Conservation (phyloP, 805 yeast genomes). For the Pichia cabralensis region DNA sequence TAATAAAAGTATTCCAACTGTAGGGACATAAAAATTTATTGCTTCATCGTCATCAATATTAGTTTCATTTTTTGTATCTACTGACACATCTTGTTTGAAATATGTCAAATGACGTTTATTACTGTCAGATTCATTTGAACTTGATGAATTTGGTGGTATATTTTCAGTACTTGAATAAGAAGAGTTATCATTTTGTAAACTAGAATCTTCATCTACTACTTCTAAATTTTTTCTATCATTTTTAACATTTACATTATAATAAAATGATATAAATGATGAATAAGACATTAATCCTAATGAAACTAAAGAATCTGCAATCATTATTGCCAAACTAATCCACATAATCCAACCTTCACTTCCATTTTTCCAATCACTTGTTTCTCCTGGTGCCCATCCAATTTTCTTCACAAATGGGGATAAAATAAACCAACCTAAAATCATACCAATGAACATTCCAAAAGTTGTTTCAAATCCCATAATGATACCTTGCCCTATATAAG, state of each 20-base stretch:
- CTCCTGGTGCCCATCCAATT: constrained; percentile 82
- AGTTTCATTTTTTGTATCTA: constrained; percentile 27
- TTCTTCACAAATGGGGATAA: constrained; percentile 71
- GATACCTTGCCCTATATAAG: constrained; percentile 94
- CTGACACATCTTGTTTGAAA: constrained; percentile 1
- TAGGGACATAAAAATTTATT: constrained; percentile 4
- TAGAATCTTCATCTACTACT: not conserved
- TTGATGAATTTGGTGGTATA: too few relatives aligned
- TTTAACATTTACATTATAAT: not conserved
- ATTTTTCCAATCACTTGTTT: constrained; percentile 81
- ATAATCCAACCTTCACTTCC: constrained; percentile 98
- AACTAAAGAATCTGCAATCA: constrained; percentile 86
- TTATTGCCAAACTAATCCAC: constrained; percentile 87
- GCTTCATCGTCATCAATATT: constrained; percentile 24
- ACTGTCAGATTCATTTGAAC: not conserved
- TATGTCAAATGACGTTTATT: too few relatives aligned
- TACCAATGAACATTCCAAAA: constrained; percentile 82
- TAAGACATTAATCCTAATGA: constrained; percentile 35
- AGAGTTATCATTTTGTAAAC: not conserved
- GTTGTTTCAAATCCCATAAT: constrained; percentile 95
- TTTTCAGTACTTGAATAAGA: constrained; percentile 6
- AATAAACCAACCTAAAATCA: constrained; percentile 84
- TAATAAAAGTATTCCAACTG: constrained; percentile 53
- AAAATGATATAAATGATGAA: not conserved
- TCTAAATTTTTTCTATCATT: not conserved